phyloP scores from a whole-genome alignment of 108 stramenopile genomes.

The Schizochytrium sp. region DNA sequence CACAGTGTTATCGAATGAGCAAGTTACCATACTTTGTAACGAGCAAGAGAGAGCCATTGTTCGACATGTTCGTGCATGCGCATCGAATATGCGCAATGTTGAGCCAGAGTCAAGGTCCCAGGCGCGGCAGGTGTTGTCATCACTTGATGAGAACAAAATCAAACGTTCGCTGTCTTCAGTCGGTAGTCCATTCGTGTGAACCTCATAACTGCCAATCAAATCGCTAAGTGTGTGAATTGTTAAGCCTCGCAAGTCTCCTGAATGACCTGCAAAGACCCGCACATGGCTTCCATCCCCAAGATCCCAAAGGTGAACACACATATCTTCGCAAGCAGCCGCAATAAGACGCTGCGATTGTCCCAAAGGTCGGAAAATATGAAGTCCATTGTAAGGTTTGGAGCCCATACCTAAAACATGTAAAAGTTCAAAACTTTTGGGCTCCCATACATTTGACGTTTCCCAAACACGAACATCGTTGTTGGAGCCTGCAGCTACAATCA shows the following conservation, averaged over 20 bases:
- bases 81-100: background rate
- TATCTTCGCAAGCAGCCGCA: background rate
- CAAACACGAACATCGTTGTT: constrained; percentile 24
- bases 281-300: background rate
- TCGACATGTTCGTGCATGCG: constrained; percentile 9
- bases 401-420: background rate
- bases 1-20: background rate
- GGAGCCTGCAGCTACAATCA: background rate
- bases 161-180: background rate
- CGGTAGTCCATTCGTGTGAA: background rate
- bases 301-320: constrained; percentile 2
- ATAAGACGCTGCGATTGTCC: background rate
- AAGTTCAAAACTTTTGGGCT: background rate
- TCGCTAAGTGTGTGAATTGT: background rate
- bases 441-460: background rate
- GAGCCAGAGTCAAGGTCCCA: background rate
- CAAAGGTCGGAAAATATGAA: background rate
- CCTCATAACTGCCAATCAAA: background rate
- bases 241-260: background rate
- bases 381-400: background rate
- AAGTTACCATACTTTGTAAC: background rate
- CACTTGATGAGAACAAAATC: background rate
- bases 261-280: background rate
- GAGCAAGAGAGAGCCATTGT: constrained; percentile 26
- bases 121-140: constrained; percentile 22